These are phyloP conservation scores for Colletotrichum liriopes DNA, from an alignment of 2,329 filamentous ascomycete species.

Conservation along the genomic window DNA sequence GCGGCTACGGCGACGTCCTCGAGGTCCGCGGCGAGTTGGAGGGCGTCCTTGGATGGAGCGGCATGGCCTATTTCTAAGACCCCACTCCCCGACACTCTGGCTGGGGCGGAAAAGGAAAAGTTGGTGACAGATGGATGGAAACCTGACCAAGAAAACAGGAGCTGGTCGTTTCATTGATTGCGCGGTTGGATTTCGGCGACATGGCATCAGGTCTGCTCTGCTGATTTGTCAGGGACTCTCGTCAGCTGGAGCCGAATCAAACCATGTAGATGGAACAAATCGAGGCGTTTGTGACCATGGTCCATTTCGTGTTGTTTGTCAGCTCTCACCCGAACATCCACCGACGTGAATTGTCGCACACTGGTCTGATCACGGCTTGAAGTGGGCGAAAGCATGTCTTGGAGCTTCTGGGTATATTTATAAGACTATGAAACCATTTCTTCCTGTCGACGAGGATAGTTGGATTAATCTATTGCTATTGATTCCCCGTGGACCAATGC, in stretches of 20 bases:
- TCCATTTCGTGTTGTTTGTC: background rate
- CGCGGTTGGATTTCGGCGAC: background rate
- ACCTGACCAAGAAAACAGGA: slow-evolving; percentile 3
- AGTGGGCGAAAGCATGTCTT: background rate
- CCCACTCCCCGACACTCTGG: no score
- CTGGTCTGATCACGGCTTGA: no score
- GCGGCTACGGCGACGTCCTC: slow-evolving; percentile 76
- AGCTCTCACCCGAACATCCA: no score
- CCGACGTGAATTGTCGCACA: no score
- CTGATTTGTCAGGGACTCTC: background rate
- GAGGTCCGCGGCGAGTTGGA: slow-evolving; percentile 81
- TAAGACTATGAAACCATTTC: background rate
- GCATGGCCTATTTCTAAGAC: slow-evolving; percentile 69
- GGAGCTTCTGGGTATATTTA: background rate
- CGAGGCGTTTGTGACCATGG: background rate
- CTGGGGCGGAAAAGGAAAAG: background rate
- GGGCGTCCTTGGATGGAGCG: slow-evolving; percentile 73
- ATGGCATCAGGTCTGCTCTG: background rate
- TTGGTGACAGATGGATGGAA: background rate
- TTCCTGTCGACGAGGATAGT: background rate
- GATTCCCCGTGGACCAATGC: background rate
- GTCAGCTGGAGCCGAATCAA: background rate
- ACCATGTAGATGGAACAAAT: slow-evolving; percentile 10
- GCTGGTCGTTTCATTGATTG: background rate
- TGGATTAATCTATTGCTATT: background rate